Evolutionary conservation across 495 filamentous ascomycete species (phyloP).

Genomic region (Daldinia concentrica): DNA sequence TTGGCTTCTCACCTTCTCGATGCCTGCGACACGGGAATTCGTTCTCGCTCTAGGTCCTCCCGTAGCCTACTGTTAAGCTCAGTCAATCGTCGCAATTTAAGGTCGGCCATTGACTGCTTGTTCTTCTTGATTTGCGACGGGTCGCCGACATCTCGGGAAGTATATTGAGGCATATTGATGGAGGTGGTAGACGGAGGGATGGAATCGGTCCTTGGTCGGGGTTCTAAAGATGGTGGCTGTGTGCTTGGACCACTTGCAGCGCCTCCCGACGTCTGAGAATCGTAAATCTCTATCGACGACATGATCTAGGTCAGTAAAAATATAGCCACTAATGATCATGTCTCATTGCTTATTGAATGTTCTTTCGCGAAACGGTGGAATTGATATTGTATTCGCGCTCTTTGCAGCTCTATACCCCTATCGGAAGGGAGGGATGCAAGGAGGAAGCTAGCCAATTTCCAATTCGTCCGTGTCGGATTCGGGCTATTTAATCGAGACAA

Average conservation of each 20-base stretch:
- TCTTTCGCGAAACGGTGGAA: constrained; percentile 9
- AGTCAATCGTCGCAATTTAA: constrained; percentile 93
- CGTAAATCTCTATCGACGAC: constrained; percentile 40
- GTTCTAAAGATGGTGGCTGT: constrained; percentile 39
- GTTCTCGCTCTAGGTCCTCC: constrained; percentile 92
- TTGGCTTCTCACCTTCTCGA: constrained; percentile 76
- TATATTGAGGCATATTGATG: constrained; percentile 63
- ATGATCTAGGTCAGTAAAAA: constrained; percentile 33
- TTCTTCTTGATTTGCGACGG: constrained; percentile 85
- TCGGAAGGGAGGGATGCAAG: constrained; percentile 44
- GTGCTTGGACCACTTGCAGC: constrained; percentile 39
- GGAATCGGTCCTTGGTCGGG: constrained; percentile 36
- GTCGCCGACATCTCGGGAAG: constrained; percentile 66
- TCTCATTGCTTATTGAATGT: constrained; percentile 33
- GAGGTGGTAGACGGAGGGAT: constrained; percentile 30
- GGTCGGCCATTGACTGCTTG: constrained; percentile 98
- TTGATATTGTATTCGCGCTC: constrained; percentile 23
- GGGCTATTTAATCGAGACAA: constrained; percentile 32
- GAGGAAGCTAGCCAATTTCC: constrained; percentile 39
- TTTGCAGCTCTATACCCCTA: constrained; percentile 34
- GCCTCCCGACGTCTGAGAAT: constrained; percentile 38
- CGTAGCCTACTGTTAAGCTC: constrained; percentile 94
- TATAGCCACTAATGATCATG: constrained; percentile 21
- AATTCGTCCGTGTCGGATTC: constrained; percentile 28
- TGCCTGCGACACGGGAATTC: constrained; percentile 94